A percentile compares a stretch with the other conserved stretches of the same genome.
Evolutionary conservation across 345 rosid species (phyloP).

Genomic region (Geranium rotundifolium): DNA sequence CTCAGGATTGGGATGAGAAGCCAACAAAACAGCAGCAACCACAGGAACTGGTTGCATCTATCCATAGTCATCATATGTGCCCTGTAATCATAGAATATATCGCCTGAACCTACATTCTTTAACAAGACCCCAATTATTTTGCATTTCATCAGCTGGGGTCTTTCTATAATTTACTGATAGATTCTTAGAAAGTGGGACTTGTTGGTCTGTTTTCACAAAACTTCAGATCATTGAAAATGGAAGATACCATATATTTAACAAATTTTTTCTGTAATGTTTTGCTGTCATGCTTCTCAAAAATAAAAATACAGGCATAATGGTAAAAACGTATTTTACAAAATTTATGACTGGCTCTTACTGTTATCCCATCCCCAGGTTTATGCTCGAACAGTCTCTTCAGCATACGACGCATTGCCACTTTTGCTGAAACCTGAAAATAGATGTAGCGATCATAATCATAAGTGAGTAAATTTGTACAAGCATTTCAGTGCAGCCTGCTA

Average conservation of each 20-base stretch:
- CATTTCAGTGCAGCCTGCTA: background rate
- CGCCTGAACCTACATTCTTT: background rate
- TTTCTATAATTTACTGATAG: background rate
- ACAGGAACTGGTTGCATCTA: background rate
- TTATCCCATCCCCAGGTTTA: background rate
- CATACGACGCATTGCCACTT: slow-evolving; percentile 2
- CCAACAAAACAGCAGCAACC: background rate
- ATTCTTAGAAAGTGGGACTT: background rate
- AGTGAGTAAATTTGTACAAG: background rate
- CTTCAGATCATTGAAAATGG: background rate
- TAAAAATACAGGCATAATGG: background rate
- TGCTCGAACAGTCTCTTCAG: slow-evolving; percentile 11
- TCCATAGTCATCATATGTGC: too few species aligned
- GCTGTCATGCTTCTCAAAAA: background rate
- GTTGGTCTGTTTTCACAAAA: too few species aligned
- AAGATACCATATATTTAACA: too few species aligned
- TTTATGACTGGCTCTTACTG: background rate
- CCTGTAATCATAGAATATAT: too few species aligned
- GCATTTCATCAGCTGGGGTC: too few species aligned
- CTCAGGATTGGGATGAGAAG: background rate
- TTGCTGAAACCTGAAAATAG: slow-evolving; percentile 16
- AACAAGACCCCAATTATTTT: too few species aligned
- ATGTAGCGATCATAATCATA: too few species aligned
- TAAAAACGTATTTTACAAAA: background rate
- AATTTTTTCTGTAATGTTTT: too few species aligned